Percentiles rank a stretch among this genome's conserved stretches.
Conservation (phyloP, 495 filamentous ascomycete genomes). For the Penicillium flavigenum region DNA sequence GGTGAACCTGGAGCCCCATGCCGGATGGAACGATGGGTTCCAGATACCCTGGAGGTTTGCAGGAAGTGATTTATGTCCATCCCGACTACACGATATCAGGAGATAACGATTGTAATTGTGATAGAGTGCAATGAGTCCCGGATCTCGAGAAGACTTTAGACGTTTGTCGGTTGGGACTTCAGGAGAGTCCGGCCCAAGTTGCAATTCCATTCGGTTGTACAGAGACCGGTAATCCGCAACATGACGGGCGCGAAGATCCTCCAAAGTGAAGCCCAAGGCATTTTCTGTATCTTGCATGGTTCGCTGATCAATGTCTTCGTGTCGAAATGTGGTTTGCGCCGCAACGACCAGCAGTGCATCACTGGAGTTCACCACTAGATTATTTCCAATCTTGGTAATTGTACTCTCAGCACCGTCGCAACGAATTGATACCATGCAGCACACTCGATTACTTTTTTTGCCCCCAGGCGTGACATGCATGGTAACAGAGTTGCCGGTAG, state of each 20-base stretch:
- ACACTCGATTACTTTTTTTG: constrained; percentile 31
- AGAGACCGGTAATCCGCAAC: constrained; percentile 35
- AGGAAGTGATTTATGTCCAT: constrained; percentile 43
- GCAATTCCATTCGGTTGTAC: constrained; percentile 34
- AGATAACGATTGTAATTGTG: constrained; percentile 52
- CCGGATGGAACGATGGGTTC: constrained; percentile 50
- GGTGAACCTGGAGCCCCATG: constrained; percentile 57
- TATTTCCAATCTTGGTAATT: constrained; percentile 32
- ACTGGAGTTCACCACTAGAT: constrained; percentile 28
- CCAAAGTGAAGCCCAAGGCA: constrained; percentile 21
- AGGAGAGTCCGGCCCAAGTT: constrained; percentile 22
- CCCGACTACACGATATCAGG: constrained; percentile 45
- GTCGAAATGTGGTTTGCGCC: constrained; percentile 42
- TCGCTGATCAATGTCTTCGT: constrained; percentile 25
- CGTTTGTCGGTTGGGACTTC: constrained; percentile 34
- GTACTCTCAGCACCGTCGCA: constrained; percentile 26
- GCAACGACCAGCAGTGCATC: constrained; percentile 39
- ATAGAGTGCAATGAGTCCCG: constrained; percentile 41
- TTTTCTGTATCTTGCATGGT: constrained; percentile 26
- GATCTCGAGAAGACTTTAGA: constrained; percentile 30
- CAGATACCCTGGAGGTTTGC: constrained; percentile 59
- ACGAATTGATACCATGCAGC: constrained; percentile 31
- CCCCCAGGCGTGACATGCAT: constrained; percentile 46
- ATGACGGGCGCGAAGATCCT: constrained; percentile 29
- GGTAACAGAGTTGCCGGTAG: constrained; percentile 26